Evolutionary conservation across 176 grass and related monocot genomes (phyloP), one percentile per base, ranked within the genome.

Genomic region (Rhynchospora breviuscula): DNA sequence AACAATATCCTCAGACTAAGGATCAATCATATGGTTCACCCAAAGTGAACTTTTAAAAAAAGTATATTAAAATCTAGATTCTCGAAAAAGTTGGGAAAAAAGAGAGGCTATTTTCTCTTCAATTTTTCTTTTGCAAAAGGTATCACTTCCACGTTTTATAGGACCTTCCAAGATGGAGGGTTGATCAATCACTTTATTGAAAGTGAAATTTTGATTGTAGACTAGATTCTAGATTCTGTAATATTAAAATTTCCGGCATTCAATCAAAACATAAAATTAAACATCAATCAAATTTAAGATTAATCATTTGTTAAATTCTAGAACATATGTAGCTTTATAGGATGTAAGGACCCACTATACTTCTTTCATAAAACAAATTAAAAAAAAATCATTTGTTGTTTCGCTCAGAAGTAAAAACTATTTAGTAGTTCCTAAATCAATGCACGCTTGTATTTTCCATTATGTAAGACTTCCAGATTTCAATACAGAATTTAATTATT

Each of bases 11-110:
- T 18, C 63, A 72, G 8, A 59, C 40, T 18, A 11, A 81, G 58
- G 79, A 81, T 81, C 58, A 81, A 81, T 10, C 79, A 52, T 5
- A 26, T 81, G 59, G 79, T 81, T 81, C 79, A 82, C 80, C 35
- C 80, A 82, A 82, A 68, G 61, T 82, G 80, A 31, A 31, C 60
- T 31, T 82, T 82, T 66, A 17, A n/a, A 46, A 81, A 64, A 60
- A 45, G 78, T 22, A n/a, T 63, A 51, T 17, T 59, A 44, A 43
- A 47, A 57, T 78, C 49, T 18, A 57, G 73, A 78, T 78, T 35
- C 73, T 57, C 14, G 13, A 56, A 57, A 52, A 75, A 52, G 71
- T 52, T 11, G 19, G 19, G 52, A 75, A 26, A 75, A 78, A 78
- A 78, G 73, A 78, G 73, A 57, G 48, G 73, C 51, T 57, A 17